Evolutionary conservation across 2,329 filamentous ascomycete species (phyloP), one percentile per base, ranked within the genome.

Genomic region (Rhinocladiella similis): DNA sequence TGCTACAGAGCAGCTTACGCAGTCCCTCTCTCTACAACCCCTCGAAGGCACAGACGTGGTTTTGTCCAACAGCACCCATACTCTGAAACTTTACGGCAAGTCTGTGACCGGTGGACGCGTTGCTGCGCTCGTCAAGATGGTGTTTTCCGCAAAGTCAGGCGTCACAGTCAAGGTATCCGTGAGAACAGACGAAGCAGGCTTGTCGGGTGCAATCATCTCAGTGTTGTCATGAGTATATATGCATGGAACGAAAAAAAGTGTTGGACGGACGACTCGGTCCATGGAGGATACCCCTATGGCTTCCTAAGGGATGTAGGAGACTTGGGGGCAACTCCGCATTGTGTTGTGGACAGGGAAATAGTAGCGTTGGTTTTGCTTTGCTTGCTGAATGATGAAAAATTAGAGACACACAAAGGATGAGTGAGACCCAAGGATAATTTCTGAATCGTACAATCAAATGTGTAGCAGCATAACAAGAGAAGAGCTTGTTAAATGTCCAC

Each of bases 111-210:
- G 93, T 35, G 94, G 94, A 64, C 88, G 88, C 68, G 93, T 99
- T 14, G 90, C 92, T 54, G 89, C 89, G 59, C 87, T 85, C 63
- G 85, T 97, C 63, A 85, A 91, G 74, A 96, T 99, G 92, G 94
- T 92, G 1, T 97, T 86, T 76, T 95, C 90, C 60, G 86, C 89
- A 67, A 96, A 95, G 82, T 88, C 87, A 48, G 94, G 94, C 50
- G 91, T 97, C 22, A 97, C 94, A 56, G 95, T 93, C 69, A 97
- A 97, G 83, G 91, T 99, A 66, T 89, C 88, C 50, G 90, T 93
- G 59, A 84, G 94, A 70, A 89, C 89, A 72, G 94, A 99, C 73
- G 94, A 99, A 75, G 90, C 94, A 70, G 90, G 90, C 54, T 86
- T 99, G 69, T 91, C 94, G 60, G 82, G 43, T 5, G 56, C 56